These are phyloP conservation scores for Pseudonitzschia multiseries DNA, from an alignment of 108 stramenopile species.

Conservation along the genomic window DNA sequence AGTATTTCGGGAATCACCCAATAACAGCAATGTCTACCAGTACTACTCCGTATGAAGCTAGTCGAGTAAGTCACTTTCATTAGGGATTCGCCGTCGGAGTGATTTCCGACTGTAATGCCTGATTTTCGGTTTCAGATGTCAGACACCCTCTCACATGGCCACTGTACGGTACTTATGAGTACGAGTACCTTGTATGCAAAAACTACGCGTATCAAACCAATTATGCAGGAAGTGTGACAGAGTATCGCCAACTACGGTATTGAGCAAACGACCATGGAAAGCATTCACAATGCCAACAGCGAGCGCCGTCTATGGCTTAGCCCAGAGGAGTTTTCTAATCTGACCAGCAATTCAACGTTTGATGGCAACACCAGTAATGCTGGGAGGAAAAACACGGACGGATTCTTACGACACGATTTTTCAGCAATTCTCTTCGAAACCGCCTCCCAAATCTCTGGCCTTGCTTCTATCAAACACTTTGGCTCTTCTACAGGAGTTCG, in stretches of 20 bases:
- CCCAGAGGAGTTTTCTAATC: conserved; percentile 12
- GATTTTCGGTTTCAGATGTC: too few relatives aligned
- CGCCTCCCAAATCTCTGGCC: background rate
- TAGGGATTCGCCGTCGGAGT: too few relatives aligned
- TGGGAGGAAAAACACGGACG: background rate
- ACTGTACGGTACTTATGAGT: too few relatives aligned
- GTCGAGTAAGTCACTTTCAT: too few relatives aligned
- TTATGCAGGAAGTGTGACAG: too few relatives aligned
- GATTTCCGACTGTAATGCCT: too few relatives aligned
- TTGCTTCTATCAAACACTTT: conserved; percentile 21
- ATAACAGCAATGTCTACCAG: too few relatives aligned
- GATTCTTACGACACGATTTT: conserved; percentile 20
- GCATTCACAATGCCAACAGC: background rate
- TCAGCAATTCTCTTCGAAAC: conserved; percentile 18
- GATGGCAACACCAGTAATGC: background rate
- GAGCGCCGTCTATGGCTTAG: conserved; percentile 15
- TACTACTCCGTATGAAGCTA: too few relatives aligned
- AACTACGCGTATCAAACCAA: too few relatives aligned
- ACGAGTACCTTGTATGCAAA: too few relatives aligned
- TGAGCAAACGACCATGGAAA: background rate
- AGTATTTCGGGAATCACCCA: too few relatives aligned
- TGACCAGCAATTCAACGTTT: background rate
- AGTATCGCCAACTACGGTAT: background rate
- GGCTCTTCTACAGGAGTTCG: conserved; percentile 73
- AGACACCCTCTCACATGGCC: too few relatives aligned